phyloP scores from a whole-genome alignment of 140 eudicot genomes.

The Stevia rebaudiana region DNA sequence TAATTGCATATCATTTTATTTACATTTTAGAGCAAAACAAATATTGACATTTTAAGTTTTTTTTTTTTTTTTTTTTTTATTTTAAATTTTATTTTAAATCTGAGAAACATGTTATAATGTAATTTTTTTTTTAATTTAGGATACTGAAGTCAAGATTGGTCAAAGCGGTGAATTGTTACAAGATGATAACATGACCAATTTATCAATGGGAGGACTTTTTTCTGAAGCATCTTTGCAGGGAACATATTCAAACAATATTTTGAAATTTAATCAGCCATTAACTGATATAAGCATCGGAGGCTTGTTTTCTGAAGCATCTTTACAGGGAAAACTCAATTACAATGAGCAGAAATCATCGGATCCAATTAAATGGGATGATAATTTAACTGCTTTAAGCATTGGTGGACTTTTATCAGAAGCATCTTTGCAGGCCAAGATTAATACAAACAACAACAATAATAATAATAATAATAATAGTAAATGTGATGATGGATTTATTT shows the following conservation, averaged over 20 bases:
- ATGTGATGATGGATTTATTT: slow-evolving; percentile 21
- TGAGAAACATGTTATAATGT: neutral
- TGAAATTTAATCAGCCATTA: slow-evolving; percentile 14
- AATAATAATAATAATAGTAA: slow-evolving; percentile 2
- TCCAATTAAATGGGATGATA: slow-evolving; percentile 49
- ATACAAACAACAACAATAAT: slow-evolving; percentile 8
- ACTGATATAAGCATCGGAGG: slow-evolving; percentile 56
- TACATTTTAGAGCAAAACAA: too few relatives aligned
- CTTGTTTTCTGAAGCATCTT: slow-evolving; percentile 62
- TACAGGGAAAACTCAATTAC: slow-evolving; percentile 37
- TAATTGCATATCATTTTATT: slow-evolving; percentile 13
- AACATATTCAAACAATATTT: slow-evolving; percentile 16
- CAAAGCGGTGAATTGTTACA: slow-evolving; percentile 30
- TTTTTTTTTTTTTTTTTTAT: too few relatives aligned
- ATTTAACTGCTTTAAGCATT: slow-evolving; percentile 51
- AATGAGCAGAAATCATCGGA: slow-evolving; percentile 19
- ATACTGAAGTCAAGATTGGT: slow-evolving; percentile 27
- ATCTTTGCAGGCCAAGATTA: slow-evolving; percentile 51
- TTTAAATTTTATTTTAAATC: too few relatives aligned
- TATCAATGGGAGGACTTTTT: slow-evolving; percentile 63
- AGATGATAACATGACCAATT: slow-evolving; percentile 47
- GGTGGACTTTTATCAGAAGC: slow-evolving; percentile 78
- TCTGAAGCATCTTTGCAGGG: slow-evolving; percentile 42
- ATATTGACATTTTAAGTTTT: too few relatives aligned
- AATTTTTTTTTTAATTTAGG: slow-evolving; percentile 18